These are phyloP conservation scores for Fallopia convolvulus DNA, from an alignment of 148 eudicot genomes.

Conservation along the genomic window DNA sequence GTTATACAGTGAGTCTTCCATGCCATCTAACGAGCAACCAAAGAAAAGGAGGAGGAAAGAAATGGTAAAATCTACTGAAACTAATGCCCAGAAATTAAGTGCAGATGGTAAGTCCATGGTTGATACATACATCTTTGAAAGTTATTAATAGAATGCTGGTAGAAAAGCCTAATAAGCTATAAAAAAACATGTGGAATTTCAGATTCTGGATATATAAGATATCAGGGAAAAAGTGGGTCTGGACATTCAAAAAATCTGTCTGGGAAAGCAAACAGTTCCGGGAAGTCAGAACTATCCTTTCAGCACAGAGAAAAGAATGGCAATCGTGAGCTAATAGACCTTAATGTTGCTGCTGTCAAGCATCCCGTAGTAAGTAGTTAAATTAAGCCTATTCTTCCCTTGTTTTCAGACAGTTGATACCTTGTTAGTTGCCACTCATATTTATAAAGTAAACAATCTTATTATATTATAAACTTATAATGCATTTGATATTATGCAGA, in stretches of 20 bases:
- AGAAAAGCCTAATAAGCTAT: constrained; percentile 34
- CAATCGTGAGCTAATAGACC: constrained; percentile 54
- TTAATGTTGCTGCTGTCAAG: constrained; percentile 50
- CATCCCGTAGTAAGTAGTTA: constrained; percentile 59
- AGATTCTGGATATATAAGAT: constrained; percentile 26
- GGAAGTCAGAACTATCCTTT: constrained; percentile 29
- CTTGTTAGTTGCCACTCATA: background rate
- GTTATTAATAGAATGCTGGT: constrained; percentile 27
- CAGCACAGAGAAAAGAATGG: constrained; percentile 52
- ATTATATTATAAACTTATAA: background rate
- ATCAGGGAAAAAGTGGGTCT: constrained; percentile 33
- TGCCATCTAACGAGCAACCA: constrained; percentile 19
- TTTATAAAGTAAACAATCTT: background rate
- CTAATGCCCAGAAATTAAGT: constrained; percentile 31
- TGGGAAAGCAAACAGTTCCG: constrained; percentile 25
- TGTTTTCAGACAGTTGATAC: constrained; percentile 7
- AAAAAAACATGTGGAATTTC: constrained; percentile 39
- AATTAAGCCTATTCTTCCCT: constrained; percentile 19
- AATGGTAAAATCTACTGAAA: constrained; percentile 17
- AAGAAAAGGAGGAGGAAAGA: constrained; percentile 15
- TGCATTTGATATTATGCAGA: constrained; percentile 34
- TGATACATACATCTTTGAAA: constrained; percentile 30
- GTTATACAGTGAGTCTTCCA: constrained; percentile 38
- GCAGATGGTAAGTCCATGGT: constrained; percentile 28
- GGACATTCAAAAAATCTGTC: constrained; percentile 33